Base-by-base conservation (phyloP, 2,329 filamentous ascomycete genomes). In the Colletotrichum sublineola region DNA sequence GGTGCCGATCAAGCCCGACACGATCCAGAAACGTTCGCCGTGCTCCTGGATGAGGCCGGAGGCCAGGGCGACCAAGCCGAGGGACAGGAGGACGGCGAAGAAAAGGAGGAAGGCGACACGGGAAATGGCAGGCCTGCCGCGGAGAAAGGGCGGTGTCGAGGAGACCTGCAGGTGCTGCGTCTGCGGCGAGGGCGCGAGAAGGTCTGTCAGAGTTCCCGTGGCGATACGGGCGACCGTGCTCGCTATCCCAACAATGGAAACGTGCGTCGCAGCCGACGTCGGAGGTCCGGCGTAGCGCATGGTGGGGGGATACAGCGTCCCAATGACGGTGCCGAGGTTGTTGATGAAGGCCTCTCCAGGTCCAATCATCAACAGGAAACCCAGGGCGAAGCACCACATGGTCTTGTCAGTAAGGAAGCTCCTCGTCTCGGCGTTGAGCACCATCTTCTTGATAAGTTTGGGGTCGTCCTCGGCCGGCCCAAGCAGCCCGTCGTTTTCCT, bases 291-390 rank as follows among this genome's bases (percentile, higher is more conserved):
- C 76, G 61, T 82, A 80, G 57, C 84, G 80, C 24, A 86, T 79
- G 8, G 83, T 80, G 24, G 90, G 91, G 18, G 88, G 88, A 56
- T 93, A 94, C 4, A 98, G 86, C 0, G 96, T 97, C 76, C 93
- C 92, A 76, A 98, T 95, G 73, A 99, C 92, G 33, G 95, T 98
- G 46, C 96, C 96, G 12, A 99, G 86, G 77, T 98, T 99, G 84
- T 98, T 99, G 83, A 98, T 95, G 81, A 98, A 99, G 14, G 96
- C 94, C 82, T 99, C 96, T n/a, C 95, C 96, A 0, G 96, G 96
- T 0, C 96, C 96, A 66, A 95, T 94, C 77, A 97, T 94, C 74
- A 98, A 88, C 81, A 98, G 94, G 83, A 99, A 98, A 29, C 95
- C 95, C 0, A 92, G 85, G 0, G 96, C 94, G 76, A 99, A 92